Conservation (phyloP, 306 rosid genomes). For the Castanea crenata region DNA sequence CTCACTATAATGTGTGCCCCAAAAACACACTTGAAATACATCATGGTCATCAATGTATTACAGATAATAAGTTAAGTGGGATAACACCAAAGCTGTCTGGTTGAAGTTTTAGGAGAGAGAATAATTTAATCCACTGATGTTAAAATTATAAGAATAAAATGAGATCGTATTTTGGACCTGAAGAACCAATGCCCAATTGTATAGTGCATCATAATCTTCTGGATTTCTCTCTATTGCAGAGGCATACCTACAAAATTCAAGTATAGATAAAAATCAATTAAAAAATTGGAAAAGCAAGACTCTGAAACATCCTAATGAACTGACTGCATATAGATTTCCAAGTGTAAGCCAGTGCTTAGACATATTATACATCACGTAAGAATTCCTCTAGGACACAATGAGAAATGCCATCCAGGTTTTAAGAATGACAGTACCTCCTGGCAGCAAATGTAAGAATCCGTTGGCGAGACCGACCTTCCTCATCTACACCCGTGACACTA, state of each 20-base stretch:
- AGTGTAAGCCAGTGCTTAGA: not conserved
- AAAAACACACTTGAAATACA: slow-evolving; percentile 5
- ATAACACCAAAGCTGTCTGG: slow-evolving; percentile 5
- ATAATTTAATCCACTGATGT: slow-evolving; percentile 6
- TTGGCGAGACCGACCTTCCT: slow-evolving; percentile 97
- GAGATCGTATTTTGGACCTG: slow-evolving; percentile 61
- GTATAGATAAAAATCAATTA: not conserved
- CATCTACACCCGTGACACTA: slow-evolving; percentile 82
- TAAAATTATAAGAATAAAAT: slow-evolving; percentile 10
- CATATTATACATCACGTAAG: not conserved
- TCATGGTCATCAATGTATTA: slow-evolving; percentile 1
- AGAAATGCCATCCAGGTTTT: not conserved
- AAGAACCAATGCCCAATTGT: slow-evolving; percentile 98
- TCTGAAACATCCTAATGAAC: not conserved
- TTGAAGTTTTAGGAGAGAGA: slow-evolving; percentile 2
- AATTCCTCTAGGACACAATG: not conserved
- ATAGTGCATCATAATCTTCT: slow-evolving; percentile 93
- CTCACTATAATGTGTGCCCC: not conserved
- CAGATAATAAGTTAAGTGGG: not conserved
- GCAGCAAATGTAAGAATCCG: slow-evolving; percentile 98
- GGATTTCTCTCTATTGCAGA: slow-evolving; percentile 89
- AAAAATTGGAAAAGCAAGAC: not conserved
- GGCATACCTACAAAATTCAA: slow-evolving; percentile 72
- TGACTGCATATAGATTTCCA: not conserved
- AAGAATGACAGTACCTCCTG: slow-evolving; percentile 57